Base-by-base conservation (phyloP, 2,329 filamentous ascomycete species). In the Aspergillus piperis region DNA sequence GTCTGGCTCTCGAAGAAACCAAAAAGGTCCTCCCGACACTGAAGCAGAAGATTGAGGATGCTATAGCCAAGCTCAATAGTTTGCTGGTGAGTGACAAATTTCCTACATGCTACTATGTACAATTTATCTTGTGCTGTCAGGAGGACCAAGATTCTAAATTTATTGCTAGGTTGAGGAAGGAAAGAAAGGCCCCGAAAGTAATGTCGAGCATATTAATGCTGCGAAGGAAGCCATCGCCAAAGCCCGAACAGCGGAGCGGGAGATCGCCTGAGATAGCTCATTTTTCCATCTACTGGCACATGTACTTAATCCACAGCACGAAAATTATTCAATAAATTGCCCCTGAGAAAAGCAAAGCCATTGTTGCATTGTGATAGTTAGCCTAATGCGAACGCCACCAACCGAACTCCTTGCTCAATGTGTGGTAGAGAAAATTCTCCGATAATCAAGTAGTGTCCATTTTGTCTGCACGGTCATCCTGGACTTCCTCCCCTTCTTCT, bases 1-100 rank as follows among this genome's bases (percentile, higher is more conserved):
- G 86, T 79, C 85, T 86, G 80, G 93, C 90, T 21, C 81, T 92
- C n/a, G 87, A 92, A 66, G 91, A 99, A 79, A 98, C 95, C 8
- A 90, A 90, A 73, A 90, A 88, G 58, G 86, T 98, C 27, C 90
- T 98, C 69, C 88, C 83, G 2, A 86, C 86, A 1, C 78, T 98
- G 66, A 85, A 84, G 68, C 75, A 85, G 71, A 89, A 91, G 71
- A 92, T 97, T 68, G 78, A 77, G 49, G 86, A 89, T 58, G 89
- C 92, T 1, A 80, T 93, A 42, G 81, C 84, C 59, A 91, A 88
- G 72, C 81, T 97, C 52, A 87, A 96, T 78, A 85, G 89, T 66
- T 83, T 91, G 75, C 81, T 97, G 68, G 90, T 92, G 68, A 80
- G 85, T 85, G 13, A n/a, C 21, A 50, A 17, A 50, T 30, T 15